These are phyloP conservation scores for Puccinia horiana DNA, from an alignment of 1,284 basidiomycete species.

Conservation along the genomic window DNA sequence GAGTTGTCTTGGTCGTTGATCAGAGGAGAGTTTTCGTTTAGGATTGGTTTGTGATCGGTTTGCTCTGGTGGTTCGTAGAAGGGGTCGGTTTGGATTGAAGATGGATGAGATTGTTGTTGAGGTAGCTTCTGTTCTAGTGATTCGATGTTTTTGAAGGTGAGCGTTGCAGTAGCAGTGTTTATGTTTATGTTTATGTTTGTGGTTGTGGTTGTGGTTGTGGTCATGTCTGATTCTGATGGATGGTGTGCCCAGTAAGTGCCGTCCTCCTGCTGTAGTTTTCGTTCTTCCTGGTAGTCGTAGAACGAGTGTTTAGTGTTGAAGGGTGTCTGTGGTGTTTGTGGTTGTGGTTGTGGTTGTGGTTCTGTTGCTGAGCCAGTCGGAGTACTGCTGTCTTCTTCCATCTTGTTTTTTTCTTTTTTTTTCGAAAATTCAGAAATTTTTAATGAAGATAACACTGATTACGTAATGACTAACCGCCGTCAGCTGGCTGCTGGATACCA, in stretches of 20 bases:
- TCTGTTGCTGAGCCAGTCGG: neutral
- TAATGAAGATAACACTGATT: neutral
- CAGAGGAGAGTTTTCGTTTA: neutral
- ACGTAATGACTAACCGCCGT: no score
- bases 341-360: neutral
- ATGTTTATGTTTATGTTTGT: no score
- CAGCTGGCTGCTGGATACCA: no score
- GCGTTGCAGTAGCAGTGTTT: no score
- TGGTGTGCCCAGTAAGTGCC: slow-evolving; percentile 49
- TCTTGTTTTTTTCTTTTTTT: neutral
- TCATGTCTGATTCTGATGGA: neutral
- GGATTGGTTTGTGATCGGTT: neutral
- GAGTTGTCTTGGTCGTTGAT: neutral
- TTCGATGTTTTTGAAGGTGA: neutral
- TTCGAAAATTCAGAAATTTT: neutral
- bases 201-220: no score
- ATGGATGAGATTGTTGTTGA: neutral
- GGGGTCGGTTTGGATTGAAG: slow-evolving; percentile 1
- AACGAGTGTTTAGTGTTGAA: slow-evolving; percentile 38
- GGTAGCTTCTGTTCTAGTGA: neutral
- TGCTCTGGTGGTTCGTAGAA: slow-evolving; percentile 19
- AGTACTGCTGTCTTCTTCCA: neutral
- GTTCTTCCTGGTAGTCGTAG: slow-evolving; percentile 48
- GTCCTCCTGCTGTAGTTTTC: slow-evolving; percentile 37
- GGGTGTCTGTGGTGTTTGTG: slow-evolving; percentile 30